Conservation (phyloP, 768 basidiomycete genomes). For the Rhodotorula paludigena region DNA sequence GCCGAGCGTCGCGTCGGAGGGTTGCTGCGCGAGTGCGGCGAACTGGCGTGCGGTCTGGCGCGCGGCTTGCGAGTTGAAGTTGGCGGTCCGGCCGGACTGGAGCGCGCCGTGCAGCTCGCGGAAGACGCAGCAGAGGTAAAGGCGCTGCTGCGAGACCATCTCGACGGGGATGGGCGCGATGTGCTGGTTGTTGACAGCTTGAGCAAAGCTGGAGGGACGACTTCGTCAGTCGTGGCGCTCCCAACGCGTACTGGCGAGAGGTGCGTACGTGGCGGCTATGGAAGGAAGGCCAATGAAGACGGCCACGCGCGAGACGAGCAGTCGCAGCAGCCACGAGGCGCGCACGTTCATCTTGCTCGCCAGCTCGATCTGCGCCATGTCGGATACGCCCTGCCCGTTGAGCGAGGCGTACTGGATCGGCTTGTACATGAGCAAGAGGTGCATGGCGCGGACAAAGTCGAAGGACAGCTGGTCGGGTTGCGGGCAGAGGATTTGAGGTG, state of each 20-base stretch:
- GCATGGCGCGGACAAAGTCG: slow-evolving; percentile 31
- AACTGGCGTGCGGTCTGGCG: slow-evolving; percentile 31
- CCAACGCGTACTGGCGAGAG: no score
- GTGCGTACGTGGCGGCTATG: slow-evolving; percentile 16
- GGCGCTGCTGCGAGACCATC: slow-evolving; percentile 24
- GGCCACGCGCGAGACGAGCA: slow-evolving; percentile 20
- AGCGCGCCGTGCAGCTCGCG: slow-evolving; percentile 37
- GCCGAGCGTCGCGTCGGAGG: slow-evolving; percentile 31
- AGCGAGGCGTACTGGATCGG: slow-evolving; percentile 31
- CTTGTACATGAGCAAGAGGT: slow-evolving; percentile 36
- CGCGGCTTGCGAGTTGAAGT: slow-evolving; percentile 29
- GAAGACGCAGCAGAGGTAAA: slow-evolving; percentile 33
- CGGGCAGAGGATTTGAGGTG: slow-evolving; percentile 33
- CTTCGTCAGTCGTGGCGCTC: not conserved
- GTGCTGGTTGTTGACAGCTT: slow-evolving; percentile 29
- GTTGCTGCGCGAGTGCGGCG: slow-evolving; percentile 13
- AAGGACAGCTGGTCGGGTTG: slow-evolving; percentile 30
- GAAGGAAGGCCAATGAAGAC: slow-evolving; percentile 28
- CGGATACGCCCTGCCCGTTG: slow-evolving; percentile 16
- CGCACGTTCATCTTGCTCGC: slow-evolving; percentile 36
- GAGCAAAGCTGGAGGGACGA: slow-evolving; percentile 16
- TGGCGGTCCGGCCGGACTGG: slow-evolving; percentile 31
- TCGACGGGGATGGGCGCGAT: slow-evolving; percentile 14
- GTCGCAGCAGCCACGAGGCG: slow-evolving; percentile 29
- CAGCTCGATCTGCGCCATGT: slow-evolving; percentile 24